phyloP scores from a whole-genome alignment of 345 rosid genomes.

The Gynandropsis gynandra region DNA sequence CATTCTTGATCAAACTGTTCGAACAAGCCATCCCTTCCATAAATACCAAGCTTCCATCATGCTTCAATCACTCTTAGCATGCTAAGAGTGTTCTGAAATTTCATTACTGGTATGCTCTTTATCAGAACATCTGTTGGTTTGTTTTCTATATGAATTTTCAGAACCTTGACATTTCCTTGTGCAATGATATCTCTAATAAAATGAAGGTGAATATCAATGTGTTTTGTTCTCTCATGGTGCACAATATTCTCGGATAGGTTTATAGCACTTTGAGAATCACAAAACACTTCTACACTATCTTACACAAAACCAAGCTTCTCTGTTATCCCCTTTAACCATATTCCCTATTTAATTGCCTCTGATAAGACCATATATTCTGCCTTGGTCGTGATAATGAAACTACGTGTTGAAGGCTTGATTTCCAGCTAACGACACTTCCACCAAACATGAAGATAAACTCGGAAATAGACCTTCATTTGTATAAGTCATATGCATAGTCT shows the following conservation, averaged over 20 bases:
- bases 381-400: too few species aligned
- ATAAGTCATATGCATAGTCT: neutral
- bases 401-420: too few species aligned
- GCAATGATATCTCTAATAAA: neutral
- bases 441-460: neutral
- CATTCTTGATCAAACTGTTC: too few species aligned
- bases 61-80: too few species aligned
- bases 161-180: neutral
- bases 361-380: neutral
- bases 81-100: too few species aligned
- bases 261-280: neutral
- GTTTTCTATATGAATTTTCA: neutral
- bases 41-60: too few species aligned
- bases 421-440: too few species aligned
- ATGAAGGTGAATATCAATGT: neutral
- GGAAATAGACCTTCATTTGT: neutral
- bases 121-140: too few species aligned
- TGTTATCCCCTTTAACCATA: too few species aligned
- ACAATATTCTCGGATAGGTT: neutral
- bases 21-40: too few species aligned
- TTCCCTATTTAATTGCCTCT: neutral
- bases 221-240: neutral
- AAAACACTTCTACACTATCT: neutral
- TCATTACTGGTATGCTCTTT: too few species aligned
- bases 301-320: neutral